Conservation (phyloP, 1,284 basidiomycete genomes). For the Ceratobasidium sp. region DNA sequence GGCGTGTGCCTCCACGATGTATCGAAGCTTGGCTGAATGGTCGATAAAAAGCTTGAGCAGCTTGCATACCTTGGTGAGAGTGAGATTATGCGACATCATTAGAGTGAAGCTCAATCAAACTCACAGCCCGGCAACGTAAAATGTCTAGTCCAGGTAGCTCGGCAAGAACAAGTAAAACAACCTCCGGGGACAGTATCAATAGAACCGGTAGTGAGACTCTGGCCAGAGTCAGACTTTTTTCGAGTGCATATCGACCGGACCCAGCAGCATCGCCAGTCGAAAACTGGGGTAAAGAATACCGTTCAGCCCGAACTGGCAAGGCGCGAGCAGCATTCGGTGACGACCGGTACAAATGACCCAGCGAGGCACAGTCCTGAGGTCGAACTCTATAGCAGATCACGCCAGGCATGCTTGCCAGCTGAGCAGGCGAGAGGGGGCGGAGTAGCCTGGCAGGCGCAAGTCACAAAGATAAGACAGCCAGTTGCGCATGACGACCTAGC, state of each 20-base stretch:
- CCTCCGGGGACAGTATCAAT: constrained; percentile 19
- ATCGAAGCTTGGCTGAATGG: constrained; percentile 17
- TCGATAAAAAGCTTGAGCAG: constrained; percentile 29
- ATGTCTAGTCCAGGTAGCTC: constrained; percentile 26
- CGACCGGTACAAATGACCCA: constrained; percentile 36
- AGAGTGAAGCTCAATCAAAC: neutral
- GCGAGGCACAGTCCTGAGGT: constrained; percentile 24
- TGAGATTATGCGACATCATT: neutral
- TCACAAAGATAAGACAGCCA: constrained; percentile 17
- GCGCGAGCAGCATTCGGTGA: constrained; percentile 4
- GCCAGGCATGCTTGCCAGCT: constrained; percentile 14
- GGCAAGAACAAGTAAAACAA: constrained; percentile 10
- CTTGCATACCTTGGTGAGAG: constrained; percentile 8
- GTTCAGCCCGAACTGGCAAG: constrained; percentile 16
- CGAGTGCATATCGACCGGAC: neutral
- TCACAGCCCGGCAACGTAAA: constrained; percentile 21
- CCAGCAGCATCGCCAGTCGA: neutral
- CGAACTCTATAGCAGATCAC: constrained; percentile 32
- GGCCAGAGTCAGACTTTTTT: neutral
- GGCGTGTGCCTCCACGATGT: constrained; percentile 16
- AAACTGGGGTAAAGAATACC: neutral
- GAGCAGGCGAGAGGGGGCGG: neutral
- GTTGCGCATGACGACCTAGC: constrained; percentile 12
- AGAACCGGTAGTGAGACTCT: constrained; percentile 10
- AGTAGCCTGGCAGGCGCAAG: neutral